Evolutionary conservation across 257 asterid species (phyloP).

Genomic region (Primulina eburnea): DNA sequence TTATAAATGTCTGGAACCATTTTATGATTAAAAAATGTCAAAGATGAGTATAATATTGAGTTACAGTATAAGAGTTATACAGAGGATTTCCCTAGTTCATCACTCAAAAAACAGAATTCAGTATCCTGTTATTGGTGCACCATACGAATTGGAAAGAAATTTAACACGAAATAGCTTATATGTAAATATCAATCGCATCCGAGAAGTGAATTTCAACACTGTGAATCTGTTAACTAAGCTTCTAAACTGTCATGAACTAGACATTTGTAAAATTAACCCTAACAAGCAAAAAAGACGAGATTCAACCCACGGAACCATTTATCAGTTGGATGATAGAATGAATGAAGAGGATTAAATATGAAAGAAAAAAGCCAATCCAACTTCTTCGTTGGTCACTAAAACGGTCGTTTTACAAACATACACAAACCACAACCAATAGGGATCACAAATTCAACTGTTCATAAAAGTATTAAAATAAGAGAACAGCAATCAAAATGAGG

Average conservation of each 20-base stretch:
- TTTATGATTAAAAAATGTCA: constrained; percentile 9
- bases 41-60: neutral
- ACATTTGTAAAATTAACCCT: neutral
- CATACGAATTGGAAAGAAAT: neutral
- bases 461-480: neutral
- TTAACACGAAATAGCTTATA: neutral
- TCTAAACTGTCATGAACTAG: neutral
- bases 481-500: neutral
- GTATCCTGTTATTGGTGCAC: neutral
- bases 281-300: neutral
- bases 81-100: neutral
- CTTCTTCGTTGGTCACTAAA: neutral
- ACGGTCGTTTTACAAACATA: neutral
- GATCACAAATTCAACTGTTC: neutral
- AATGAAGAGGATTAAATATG: neutral
- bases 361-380: constrained; percentile 1
- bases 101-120: neutral
- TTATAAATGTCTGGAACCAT: constrained; percentile 17
- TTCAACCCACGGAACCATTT: constrained; percentile 14
- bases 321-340: neutral
- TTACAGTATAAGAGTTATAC: neutral
- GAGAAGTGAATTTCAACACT: neutral
- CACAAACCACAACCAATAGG: neutral
- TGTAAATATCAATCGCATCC: neutral
- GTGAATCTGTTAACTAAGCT: constrained; percentile 13